Base-by-base conservation (phyloP, 495 filamentous ascomycete genomes). In the Penicillium parvum region DNA sequence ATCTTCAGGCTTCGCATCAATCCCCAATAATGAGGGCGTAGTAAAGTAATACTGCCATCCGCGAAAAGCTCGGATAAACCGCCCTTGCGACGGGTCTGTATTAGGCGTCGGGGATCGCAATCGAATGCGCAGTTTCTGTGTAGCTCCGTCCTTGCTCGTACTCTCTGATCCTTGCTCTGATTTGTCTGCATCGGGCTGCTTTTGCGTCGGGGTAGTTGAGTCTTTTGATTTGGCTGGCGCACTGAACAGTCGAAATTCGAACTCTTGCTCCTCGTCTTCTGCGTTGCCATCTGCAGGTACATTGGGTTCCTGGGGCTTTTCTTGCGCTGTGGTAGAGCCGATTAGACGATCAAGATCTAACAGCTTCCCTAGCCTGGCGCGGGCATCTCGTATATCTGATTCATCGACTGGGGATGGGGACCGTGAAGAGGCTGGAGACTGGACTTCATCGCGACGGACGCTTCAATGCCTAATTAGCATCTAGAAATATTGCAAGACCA, bases 31-130 rank as follows among this genome's bases (percentile, higher is more conserved):
- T 14, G 46, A 48, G 1, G 68, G 66, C 11, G 58, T 55, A 1
- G 70, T 55, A 43, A 72, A 66, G 36, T 73, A 72, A 43, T 72
- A 68, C 18, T 57, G 50, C 66, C 68, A 73, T n/a, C 66, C 66
- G 3, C 70, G 66, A 36, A 61, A 69, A 8, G 70, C 58, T 27
- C 71, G 68, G 37, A 71, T 57, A 16, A 73, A 65, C 10, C 64
- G 47, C 1, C 66, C 68, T n/a, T 71, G 61, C 3, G 51, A 52
- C 8, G 37, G 29, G 7, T 49, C 53, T 2, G 33, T 47, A 4
- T 61, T 43, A 2, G 68, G 68, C 3, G 66, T 55, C 5, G 69
- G 69, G 7, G 70, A 73, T 11, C 63, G 61, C 21, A 73, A 45
- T 37, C 69, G 46, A 23, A 73, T 71, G 0, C 64, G 66, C 8